Evolutionary conservation across 192 early-diverging fungal genomes (phyloP).

Genomic region (Coemansia sp.): DNA sequence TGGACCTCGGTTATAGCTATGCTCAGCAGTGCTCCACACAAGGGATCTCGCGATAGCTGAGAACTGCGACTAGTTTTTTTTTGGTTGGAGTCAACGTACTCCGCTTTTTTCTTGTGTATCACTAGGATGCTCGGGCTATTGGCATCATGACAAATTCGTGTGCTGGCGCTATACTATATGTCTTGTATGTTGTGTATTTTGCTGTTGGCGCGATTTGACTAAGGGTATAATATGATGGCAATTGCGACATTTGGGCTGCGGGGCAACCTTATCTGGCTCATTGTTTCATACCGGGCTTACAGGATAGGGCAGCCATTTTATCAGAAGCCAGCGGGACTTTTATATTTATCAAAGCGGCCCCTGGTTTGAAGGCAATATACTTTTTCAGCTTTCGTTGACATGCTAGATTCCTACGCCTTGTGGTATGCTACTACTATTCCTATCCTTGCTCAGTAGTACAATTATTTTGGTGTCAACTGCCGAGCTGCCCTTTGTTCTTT

Average conservation of each 20-base stretch:
- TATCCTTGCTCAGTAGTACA: conserved; percentile 73
- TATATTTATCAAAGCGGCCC: conserved; percentile 68
- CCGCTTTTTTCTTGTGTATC: conserved; percentile 67
- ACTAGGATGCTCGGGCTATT: conserved; percentile 61
- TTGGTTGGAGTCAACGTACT: conserved; percentile 78
- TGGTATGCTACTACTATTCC: conserved; percentile 94
- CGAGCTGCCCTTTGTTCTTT: no score
- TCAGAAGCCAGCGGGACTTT: conserved; percentile 63
- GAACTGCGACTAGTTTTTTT: conserved; percentile 94
- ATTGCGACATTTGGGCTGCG: conserved; percentile 69
- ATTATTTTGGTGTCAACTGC: conserved; percentile 57
- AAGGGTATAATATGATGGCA: conserved; percentile 91
- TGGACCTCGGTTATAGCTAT: conserved; percentile 69
- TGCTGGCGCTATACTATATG: conserved; percentile 51
- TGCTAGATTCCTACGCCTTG: conserved; percentile 88
- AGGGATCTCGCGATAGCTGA: conserved; percentile 85
- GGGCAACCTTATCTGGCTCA: conserved; percentile 76
- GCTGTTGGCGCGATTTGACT: conserved; percentile 77
- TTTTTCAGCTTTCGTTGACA: conserved; percentile 80
- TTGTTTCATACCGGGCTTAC: conserved; percentile 64
- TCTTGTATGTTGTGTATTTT: conserved; percentile 72
- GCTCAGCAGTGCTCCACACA: conserved; percentile 86
- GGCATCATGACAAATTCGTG: conserved; percentile 23
- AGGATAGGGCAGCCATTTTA: conserved; percentile 52
- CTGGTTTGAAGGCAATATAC: conserved; percentile 86